Percentiles rank a stretch among this genome's conserved stretches.
Evolutionary conservation across 2,329 filamentous ascomycete species (phyloP).

Genomic region (Epicoccum sorghinum): DNA sequence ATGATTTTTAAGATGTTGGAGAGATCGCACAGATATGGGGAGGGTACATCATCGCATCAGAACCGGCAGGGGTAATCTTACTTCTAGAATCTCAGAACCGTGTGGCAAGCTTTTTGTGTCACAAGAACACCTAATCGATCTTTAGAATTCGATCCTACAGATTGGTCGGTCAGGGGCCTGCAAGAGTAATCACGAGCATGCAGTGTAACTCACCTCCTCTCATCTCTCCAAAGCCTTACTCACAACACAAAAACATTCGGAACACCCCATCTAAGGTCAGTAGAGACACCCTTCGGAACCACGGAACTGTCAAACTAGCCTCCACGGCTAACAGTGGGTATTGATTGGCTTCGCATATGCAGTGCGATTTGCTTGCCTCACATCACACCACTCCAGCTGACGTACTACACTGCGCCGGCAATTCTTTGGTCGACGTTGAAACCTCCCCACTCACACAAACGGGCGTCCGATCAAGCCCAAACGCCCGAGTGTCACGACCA

Average conservation of each 20-base stretch:
- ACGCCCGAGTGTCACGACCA: conserved; percentile 13
- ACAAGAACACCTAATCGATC: too few species aligned
- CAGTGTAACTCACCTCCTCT: not conserved
- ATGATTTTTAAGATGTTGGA: too few species aligned
- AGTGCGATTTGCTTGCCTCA: conserved; percentile 1
- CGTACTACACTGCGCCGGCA: not conserved
- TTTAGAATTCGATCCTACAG: too few species aligned
- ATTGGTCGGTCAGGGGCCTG: too few species aligned
- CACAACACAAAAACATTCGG: not conserved
- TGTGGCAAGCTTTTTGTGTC: too few species aligned
- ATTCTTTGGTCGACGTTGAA: not conserved
- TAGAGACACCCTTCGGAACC: conserved; percentile 1
- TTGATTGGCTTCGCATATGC: conserved; percentile 10
- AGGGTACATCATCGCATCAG: too few species aligned
- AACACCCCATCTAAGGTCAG: not conserved
- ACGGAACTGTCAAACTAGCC: conserved; percentile 18
- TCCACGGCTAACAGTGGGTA: conserved; percentile 6
- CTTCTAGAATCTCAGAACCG: too few species aligned
- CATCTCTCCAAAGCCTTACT: not conserved
- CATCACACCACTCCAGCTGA: not conserved
- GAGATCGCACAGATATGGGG: too few species aligned
- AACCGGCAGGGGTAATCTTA: too few species aligned
- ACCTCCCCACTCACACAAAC: not conserved
- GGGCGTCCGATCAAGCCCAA: not conserved
- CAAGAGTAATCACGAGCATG: not conserved